A percentile compares a stretch with the other conserved stretches of the same genome.
phyloP scores from a whole-genome alignment of 2,329 filamentous ascomycete genomes.

The Parafenestella ontariensis region DNA sequence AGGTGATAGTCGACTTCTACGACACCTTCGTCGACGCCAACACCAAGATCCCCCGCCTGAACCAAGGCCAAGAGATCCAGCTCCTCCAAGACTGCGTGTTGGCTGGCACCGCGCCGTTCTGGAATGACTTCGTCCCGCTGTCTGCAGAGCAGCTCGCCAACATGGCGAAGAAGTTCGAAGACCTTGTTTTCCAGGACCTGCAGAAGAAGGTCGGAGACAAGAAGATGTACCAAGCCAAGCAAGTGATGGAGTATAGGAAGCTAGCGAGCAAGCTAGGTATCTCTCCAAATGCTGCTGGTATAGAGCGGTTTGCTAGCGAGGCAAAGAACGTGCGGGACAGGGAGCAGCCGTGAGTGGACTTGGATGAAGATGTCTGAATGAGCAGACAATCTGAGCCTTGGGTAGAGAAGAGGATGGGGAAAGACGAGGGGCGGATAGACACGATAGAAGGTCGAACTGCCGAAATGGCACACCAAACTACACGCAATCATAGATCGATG shows the following conservation, averaged over 20 bases:
- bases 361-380: neutral
- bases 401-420: no score
- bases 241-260: neutral
- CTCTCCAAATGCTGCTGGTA: neutral
- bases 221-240: neutral
- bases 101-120: neutral
- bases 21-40: neutral
- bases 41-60: neutral
- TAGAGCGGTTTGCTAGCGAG: neutral
- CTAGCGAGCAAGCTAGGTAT: neutral
- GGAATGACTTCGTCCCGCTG: neutral
- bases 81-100: neutral
- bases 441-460: no score
- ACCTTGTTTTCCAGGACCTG: neutral
- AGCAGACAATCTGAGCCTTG: neutral
- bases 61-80: neutral
- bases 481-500: no score
- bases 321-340: neutral
- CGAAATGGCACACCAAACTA: no score
- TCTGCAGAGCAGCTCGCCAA: neutral
- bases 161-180: neutral
- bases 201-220: neutral
- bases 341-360: neutral
- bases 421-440: no score
- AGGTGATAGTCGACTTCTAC: neutral